A percentile compares a stretch with the other conserved stretches of the same genome.
Evolutionary conservation across 2,329 filamentous ascomycete species (phyloP).

Genomic region (Sarocladiaceae sp.): DNA sequence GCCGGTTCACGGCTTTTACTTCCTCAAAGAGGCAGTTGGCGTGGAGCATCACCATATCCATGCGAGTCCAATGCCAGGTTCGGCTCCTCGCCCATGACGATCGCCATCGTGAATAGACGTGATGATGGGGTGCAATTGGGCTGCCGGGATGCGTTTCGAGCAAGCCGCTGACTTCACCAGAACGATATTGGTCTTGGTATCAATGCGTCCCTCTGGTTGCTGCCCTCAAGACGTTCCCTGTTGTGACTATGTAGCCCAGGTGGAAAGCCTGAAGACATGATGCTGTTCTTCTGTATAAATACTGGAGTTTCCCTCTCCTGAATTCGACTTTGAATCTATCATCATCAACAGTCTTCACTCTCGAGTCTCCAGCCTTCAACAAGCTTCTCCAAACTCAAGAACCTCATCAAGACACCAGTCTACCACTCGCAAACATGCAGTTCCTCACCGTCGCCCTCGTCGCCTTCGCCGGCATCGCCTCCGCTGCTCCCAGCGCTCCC

Average conservation of each 20-base stretch:
- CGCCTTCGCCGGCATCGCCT: constrained; percentile 18
- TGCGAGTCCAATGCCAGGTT: constrained; percentile 6
- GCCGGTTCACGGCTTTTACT: neutral
- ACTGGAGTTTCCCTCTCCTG: neutral
- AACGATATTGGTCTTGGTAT: neutral
- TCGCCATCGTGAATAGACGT: neutral
- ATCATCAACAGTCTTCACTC: neutral
- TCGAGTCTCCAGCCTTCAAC: neutral
- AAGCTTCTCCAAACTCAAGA: neutral
- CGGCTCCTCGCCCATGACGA: constrained; percentile 3
- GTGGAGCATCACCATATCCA: neutral
- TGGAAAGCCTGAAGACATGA: too few species aligned
- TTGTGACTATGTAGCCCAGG: too few species aligned
- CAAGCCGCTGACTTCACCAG: constrained; percentile 7
- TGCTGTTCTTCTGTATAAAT: neutral
- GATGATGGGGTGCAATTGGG: neutral
- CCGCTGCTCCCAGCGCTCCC: constrained; percentile 19
- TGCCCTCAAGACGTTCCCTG: too few species aligned
- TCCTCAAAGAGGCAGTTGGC: neutral
- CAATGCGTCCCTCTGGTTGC: neutral
- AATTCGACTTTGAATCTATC: neutral
- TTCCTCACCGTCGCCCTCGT: constrained; percentile 21
- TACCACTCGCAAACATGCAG: constrained; percentile 23
- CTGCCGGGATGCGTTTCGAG: constrained; percentile 2
- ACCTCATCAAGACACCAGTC: neutral